Percentiles rank a stretch among this genome's conserved stretches.
phyloP scores from a whole-genome alignment of 768 basidiomycete genomes.

The Mrakia frigida region DNA sequence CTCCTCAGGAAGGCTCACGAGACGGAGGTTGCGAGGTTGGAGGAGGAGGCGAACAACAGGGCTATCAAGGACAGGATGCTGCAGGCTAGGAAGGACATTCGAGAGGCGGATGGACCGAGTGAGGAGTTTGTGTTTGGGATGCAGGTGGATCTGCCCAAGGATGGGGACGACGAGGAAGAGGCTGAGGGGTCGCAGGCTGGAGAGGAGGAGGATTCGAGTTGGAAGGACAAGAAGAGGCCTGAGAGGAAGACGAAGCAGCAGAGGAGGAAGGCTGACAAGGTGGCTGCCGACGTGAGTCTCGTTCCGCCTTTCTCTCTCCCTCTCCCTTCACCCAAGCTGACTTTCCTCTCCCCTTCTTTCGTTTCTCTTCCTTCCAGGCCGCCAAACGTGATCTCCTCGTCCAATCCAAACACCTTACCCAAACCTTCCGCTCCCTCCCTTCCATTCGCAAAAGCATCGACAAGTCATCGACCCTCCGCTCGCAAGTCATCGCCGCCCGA shows the following conservation, averaged over 20 bases:
- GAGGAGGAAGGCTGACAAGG: slow-evolving; percentile 59
- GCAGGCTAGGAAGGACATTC: slow-evolving; percentile 45
- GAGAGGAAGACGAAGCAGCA: slow-evolving; percentile 60
- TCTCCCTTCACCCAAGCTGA: neutral
- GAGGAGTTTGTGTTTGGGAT: slow-evolving; percentile 52
- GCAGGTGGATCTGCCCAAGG: slow-evolving; percentile 34
- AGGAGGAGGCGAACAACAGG: slow-evolving; percentile 54
- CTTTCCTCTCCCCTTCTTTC: neutral
- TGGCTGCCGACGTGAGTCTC: slow-evolving; percentile 59
- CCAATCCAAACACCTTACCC: slow-evolving; percentile 54
- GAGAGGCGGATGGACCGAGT: slow-evolving; percentile 52
- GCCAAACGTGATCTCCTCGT: slow-evolving; percentile 21
- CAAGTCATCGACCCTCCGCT: slow-evolving; percentile 46
- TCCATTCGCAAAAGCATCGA: slow-evolving; percentile 49
- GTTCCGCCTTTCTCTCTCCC: neutral
- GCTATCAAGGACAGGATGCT: slow-evolving; percentile 57
- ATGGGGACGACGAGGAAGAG: slow-evolving; percentile 44
- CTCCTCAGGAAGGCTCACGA: slow-evolving; percentile 64
- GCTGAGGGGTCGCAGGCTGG: slow-evolving; percentile 35
- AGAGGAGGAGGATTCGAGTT: slow-evolving; percentile 41
- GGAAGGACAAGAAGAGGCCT: slow-evolving; percentile 34
- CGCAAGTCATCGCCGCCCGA: slow-evolving; percentile 33
- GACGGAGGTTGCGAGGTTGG: slow-evolving; percentile 57
- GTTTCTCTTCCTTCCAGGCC: neutral
- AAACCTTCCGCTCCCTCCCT: slow-evolving; percentile 57